These are phyloP conservation scores for Hebeloma cylindrosporum DNA, from an alignment of 768 basidiomycete genomes.

Conservation along the genomic window DNA sequence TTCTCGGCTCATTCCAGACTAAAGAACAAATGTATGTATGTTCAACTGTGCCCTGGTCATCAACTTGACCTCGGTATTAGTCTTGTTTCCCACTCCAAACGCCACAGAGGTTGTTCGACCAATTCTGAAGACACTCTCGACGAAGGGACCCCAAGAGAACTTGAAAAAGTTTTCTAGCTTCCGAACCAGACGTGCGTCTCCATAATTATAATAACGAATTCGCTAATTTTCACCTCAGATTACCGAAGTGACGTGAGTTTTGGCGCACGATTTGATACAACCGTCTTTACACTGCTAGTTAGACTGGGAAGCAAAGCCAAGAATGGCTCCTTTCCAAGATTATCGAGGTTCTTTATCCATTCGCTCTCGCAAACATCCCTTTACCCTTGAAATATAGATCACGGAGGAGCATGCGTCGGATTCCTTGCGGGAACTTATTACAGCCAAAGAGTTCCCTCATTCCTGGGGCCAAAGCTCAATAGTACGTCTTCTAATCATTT, in stretches of 20 bases:
- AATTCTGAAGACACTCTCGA: conserved; percentile 68
- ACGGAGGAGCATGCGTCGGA: conserved; percentile 61
- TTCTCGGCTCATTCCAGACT: conserved; percentile 35
- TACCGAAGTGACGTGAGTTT: conserved; percentile 72
- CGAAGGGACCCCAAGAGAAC: conserved; percentile 61
- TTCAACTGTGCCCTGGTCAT: conserved; percentile 10
- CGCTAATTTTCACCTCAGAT: conserved; percentile 18
- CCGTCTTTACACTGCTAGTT: conserved; percentile 18
- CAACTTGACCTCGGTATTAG: conserved; percentile 30
- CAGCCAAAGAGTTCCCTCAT: conserved; percentile 72
- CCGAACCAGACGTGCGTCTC: conserved; percentile 64
- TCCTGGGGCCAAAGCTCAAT: conserved; percentile 85
- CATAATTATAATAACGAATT: conserved; percentile 5
- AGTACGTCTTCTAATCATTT: conserved; percentile 37
- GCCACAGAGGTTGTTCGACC: conserved; percentile 54
- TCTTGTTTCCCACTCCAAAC: conserved; percentile 57
- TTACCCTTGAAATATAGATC: conserved; percentile 42
- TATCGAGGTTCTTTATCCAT: conserved; percentile 45
- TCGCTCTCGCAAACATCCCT: conserved; percentile 1
- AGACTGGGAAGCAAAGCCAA: conserved; percentile 80
- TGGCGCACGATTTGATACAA: conserved; percentile 12
- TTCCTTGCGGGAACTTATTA: conserved; percentile 55
- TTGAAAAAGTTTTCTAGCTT: conserved; percentile 69
- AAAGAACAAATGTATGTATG: conserved; percentile 38
- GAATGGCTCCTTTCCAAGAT: conserved; percentile 73